Conservation (phyloP, 768 basidiomycete genomes). For the Gymnopilus junonius region DNA sequence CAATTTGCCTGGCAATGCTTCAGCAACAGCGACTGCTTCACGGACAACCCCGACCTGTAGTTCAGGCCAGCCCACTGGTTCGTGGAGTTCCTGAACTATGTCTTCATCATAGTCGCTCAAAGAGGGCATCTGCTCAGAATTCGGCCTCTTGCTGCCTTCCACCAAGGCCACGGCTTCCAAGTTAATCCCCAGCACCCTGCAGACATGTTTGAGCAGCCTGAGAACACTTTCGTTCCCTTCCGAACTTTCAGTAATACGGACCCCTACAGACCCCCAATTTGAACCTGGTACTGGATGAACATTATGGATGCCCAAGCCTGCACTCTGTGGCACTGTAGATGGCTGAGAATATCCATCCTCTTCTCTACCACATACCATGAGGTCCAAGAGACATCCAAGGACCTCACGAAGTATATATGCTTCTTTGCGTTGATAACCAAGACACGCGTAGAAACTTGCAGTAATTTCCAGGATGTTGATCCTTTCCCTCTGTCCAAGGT, state of each 20-base stretch:
- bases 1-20: conserved; percentile 82
- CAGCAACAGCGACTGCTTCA: conserved; percentile 90
- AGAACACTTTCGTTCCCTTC: conserved; percentile 87
- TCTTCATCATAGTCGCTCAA: conserved; percentile 44
- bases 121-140: conserved; percentile 16
- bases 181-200: conserved; percentile 81
- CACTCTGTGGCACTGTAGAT: conserved; percentile 41
- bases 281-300: conserved; percentile 36
- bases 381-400: conserved; percentile 81
- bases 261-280: conserved; percentile 62
- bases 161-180: conserved; percentile 70
- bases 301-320: conserved; percentile 55
- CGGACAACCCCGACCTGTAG: conserved; percentile 92
- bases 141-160: conserved; percentile 23
- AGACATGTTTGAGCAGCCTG: conserved; percentile 71
- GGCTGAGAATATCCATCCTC: conserved; percentile 60
- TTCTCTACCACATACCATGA: conserved; percentile 84
- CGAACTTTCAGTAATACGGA: conserved; percentile 72
- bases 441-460: conserved; percentile 75
- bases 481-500: conserved; percentile 77
- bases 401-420: conserved; percentile 86
- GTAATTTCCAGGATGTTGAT: conserved; percentile 71
- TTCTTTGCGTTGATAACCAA: conserved; percentile 90
- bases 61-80: conserved; percentile 90
- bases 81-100: conserved; percentile 43